A percentile compares a stretch with the other conserved stretches of the same genome.
Conservation (phyloP, 305 asterid genomes). For the Petunia hybrid region DNA sequence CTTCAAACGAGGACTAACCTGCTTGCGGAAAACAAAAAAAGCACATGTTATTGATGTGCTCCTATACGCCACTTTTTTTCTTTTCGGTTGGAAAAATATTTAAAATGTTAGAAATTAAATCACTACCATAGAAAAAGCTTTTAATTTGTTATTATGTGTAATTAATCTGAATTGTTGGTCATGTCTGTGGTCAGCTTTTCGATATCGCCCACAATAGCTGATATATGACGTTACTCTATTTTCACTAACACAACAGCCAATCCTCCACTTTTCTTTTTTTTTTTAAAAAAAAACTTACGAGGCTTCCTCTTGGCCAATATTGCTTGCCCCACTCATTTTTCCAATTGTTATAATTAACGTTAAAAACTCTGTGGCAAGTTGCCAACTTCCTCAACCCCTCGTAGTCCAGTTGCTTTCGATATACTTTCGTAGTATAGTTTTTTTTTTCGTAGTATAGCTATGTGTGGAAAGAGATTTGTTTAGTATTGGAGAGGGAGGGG, state of each 20-base stretch:
- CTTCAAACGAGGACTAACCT: too few species aligned
- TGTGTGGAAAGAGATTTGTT: background rate
- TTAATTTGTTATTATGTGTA: background rate
- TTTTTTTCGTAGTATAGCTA: background rate
- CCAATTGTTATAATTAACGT: background rate
- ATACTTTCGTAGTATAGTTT: background rate
- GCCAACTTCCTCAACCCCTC: background rate
- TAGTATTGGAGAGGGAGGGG: background rate
- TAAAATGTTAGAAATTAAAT: background rate
- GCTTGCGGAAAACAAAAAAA: background rate
- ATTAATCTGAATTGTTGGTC: background rate
- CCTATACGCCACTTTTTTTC: background rate
- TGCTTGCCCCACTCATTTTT: background rate
- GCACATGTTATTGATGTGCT: background rate
- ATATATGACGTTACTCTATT: background rate
- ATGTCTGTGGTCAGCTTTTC: background rate
- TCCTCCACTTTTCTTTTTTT: background rate
- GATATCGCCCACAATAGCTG: background rate
- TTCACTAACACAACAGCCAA: background rate
- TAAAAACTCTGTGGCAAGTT: background rate
- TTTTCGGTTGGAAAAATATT: background rate
- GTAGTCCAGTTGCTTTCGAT: background rate
- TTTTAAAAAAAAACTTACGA: background rate
- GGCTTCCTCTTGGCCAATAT: conserved; percentile 20
- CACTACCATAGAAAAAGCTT: background rate